Percentiles rank a stretch among this genome's conserved stretches.
phyloP scores from a whole-genome alignment of 108 stramenopile genomes.

The Schizochytrium sp. region DNA sequence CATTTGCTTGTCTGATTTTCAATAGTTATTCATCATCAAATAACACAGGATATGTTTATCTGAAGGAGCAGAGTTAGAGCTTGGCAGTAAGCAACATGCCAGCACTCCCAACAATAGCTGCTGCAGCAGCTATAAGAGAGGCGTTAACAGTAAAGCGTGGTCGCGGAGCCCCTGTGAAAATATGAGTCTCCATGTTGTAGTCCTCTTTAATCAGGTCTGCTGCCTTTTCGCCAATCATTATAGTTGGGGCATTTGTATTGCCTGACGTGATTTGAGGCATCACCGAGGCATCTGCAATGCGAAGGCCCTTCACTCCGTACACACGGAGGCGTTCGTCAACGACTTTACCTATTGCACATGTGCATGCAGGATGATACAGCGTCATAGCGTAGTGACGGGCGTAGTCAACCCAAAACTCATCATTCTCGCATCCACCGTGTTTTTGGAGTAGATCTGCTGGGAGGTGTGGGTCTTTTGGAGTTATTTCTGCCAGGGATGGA shows the following conservation, averaged over 20 bases:
- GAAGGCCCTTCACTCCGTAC: not conserved
- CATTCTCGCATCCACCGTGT: constrained; percentile 17
- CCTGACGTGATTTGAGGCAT: not conserved
- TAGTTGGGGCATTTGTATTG: constrained; percentile 20
- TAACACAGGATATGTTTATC: no score
- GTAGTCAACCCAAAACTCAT: constrained; percentile 32
- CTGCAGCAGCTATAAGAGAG: no score
- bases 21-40: no score
- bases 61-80: no score
- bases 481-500: constrained; percentile 11
- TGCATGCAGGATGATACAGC: constrained; percentile 1
- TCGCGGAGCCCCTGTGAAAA: no score
- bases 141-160: no score
- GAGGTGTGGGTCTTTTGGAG: not conserved
- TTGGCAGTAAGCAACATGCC: no score
- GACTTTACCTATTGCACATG: not conserved
- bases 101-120: no score
- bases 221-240: constrained; percentile 35
- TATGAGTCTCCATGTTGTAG: no score
- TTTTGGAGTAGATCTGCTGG: constrained; percentile 1
- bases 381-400: constrained; percentile 10
- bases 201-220: not conserved
- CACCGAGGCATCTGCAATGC: constrained; percentile 24
- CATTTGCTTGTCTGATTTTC: no score
- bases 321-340: not conserved